These are phyloP conservation scores for Filosporella fistucella DNA, from an alignment of 495 filamentous ascomycete species.

Conservation along the genomic window DNA sequence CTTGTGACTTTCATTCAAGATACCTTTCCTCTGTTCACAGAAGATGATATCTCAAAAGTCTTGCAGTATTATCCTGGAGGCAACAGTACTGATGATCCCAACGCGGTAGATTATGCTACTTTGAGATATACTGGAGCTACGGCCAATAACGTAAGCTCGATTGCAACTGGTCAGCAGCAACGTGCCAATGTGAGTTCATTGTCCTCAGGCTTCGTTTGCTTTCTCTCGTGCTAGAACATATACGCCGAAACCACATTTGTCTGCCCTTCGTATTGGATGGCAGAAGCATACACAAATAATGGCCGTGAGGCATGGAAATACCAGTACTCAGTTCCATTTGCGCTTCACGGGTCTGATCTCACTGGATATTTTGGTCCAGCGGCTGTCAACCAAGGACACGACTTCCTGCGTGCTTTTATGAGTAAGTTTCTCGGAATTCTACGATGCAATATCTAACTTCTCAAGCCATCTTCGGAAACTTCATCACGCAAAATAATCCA, in stretches of 20 bases:
- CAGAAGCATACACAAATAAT: slow-evolving; percentile 49
- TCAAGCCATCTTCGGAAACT: slow-evolving; percentile 44
- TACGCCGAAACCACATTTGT: slow-evolving; percentile 39
- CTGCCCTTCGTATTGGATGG: slow-evolving; percentile 34
- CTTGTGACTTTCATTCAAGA: slow-evolving; percentile 39
- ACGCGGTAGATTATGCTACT: slow-evolving; percentile 31
- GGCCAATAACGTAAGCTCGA: slow-evolving; percentile 32
- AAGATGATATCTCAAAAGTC: slow-evolving; percentile 41
- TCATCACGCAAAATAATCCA: slow-evolving; percentile 48
- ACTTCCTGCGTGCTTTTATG: slow-evolving; percentile 30
- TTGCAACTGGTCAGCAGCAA: slow-evolving; percentile 25
- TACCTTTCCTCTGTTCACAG: slow-evolving; percentile 45
- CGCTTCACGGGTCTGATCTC: slow-evolving; percentile 45
- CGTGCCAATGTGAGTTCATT: slow-evolving; percentile 2
- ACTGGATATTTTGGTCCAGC: slow-evolving; percentile 43
- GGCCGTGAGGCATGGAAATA: slow-evolving; percentile 53
- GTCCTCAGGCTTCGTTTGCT: slow-evolving; percentile 15
- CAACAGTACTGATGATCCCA: slow-evolving; percentile 25
- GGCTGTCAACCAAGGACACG: slow-evolving; percentile 33
- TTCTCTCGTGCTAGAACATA: slow-evolving; percentile 24
- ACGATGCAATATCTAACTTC: slow-evolving; percentile 1
- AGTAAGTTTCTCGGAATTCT: slow-evolving; percentile 13
- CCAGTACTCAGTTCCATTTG: slow-evolving; percentile 56
- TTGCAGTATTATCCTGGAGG: slow-evolving; percentile 36
- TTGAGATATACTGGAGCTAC: slow-evolving; percentile 35